A percentile compares a stretch with the other conserved stretches of the same genome.
Evolutionary conservation across 805 yeast genomes (phyloP).

Genomic region (Saccharomycopsis lassenensis): DNA sequence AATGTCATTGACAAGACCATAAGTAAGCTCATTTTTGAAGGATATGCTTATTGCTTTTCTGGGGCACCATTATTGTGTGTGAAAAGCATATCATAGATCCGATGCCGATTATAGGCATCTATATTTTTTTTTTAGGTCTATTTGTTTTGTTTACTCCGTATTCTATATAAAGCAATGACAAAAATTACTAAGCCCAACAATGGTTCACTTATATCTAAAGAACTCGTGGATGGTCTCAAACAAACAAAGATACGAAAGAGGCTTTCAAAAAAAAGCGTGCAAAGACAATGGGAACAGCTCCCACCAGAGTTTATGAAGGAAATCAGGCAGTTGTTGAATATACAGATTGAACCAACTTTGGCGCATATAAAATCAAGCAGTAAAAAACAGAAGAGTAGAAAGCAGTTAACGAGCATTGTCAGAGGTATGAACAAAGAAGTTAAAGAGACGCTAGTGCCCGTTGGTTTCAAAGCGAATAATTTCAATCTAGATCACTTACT

Average conservation of each 20-base stretch:
- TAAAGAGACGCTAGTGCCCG: conserved; percentile 12
- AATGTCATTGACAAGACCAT: too few relatives aligned
- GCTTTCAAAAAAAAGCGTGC: conserved; percentile 10
- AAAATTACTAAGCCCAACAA: too few relatives aligned
- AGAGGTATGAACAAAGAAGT: conserved; percentile 5
- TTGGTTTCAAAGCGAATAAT: conserved; percentile 7
- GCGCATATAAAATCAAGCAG: conserved; percentile 6
- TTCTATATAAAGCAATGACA: too few relatives aligned
- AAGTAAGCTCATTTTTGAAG: too few relatives aligned
- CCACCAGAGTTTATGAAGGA: conserved; percentile 6
- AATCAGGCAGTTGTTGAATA: conserved; percentile 1
- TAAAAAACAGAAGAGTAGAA: conserved; percentile 4
- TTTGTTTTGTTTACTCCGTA: too few relatives aligned
- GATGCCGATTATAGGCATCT: too few relatives aligned
- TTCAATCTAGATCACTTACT: conserved; percentile 10
- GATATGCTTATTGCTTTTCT: too few relatives aligned
- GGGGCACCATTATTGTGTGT: too few relatives aligned
- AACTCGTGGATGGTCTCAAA: conserved; percentile 5
- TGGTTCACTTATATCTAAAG: too few relatives aligned
- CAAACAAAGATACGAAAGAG: conserved; percentile 6
- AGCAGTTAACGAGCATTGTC: conserved; percentile 1
- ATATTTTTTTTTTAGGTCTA: too few relatives aligned
- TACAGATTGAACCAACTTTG: conserved; percentile 13
- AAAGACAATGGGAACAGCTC: conserved; percentile 17
- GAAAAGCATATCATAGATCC: too few relatives aligned